Percentiles rank a stretch among this genome's conserved stretches.
Evolutionary conservation across 257 asterid species (phyloP).

Genomic region (Nicotiana benthamiana): DNA sequence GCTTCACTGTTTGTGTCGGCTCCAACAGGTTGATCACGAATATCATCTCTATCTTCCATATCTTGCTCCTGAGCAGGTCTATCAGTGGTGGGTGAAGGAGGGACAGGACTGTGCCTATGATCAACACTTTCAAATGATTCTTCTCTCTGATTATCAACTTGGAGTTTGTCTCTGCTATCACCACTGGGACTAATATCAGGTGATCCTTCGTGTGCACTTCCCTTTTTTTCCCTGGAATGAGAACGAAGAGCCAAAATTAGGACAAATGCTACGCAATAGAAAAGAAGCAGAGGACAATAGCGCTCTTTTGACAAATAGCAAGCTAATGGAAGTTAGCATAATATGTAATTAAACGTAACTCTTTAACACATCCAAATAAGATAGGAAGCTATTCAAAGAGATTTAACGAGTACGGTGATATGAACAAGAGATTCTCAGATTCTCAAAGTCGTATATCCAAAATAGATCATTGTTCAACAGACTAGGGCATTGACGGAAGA

Average conservation of each 20-base stretch:
- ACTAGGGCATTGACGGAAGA: neutral
- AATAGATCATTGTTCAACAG: neutral
- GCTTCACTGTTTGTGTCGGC: constrained; percentile 34
- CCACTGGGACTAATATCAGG: constrained; percentile 31
- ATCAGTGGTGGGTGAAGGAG: constrained; percentile 34
- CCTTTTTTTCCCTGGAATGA: constrained; percentile 41
- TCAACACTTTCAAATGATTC: constrained; percentile 39
- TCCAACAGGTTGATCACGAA: constrained; percentile 29
- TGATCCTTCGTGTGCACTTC: constrained; percentile 32
- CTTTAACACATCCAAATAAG: neutral
- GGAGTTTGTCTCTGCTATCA: constrained; percentile 29
- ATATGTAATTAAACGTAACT: neutral
- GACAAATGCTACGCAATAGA: neutral
- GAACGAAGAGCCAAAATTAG: neutral
- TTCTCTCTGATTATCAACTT: constrained; percentile 28
- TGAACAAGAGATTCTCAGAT: neutral
- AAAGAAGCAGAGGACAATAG: neutral
- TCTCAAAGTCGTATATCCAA: neutral
- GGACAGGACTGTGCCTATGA: constrained; percentile 34
- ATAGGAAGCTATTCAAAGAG: neutral
- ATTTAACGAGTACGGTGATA: no score
- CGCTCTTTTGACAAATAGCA: neutral
- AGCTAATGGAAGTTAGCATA: neutral
- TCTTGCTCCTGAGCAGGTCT: constrained; percentile 42
- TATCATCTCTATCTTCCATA: constrained; percentile 31